Base-by-base conservation (phyloP, 768 basidiomycete genomes). In the Fomitopsis serialis region DNA sequence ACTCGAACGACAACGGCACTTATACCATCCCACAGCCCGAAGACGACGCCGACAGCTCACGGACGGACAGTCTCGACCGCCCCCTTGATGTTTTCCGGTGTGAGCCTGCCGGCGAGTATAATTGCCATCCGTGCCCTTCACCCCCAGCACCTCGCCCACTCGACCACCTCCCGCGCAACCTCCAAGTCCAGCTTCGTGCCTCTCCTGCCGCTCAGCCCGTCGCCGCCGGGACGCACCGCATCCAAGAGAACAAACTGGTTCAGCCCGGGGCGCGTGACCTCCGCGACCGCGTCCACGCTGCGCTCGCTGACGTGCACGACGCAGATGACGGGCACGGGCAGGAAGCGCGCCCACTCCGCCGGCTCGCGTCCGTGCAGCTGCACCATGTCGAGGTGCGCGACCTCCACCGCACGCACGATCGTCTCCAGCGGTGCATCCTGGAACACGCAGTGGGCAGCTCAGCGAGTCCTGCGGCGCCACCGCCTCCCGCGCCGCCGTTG, bases 341-440 rank as follows among this genome's bases (percentile, higher is more conserved):
- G 84, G 60, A 89, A 85, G n/a, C 75, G 74, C 15, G 88, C 81
- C 88, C 87, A 94, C 52, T 87, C 87, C 23, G 78, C 65, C 1
- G 96, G 92, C 67, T 98, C 97, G 22, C 79, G 71, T 12, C 97
- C 97, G 61, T 99, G 97, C 42, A 99, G 74, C 67, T 99, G 97
- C 23, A 99, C 95, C 35, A 90, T 61, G 67, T 98, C 96, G 49
- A 99, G 77, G 51, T 87, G 83, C 4, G 81, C 85, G 32, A 77
- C 77, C 5, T 82, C 76, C 22, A 92, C 78, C 4, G 81, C 75
- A 47, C 80, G 75, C 23, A 93, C 74, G 45, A 99, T 79, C 15
- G 78, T 73, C 6, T 79, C 68, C 1, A 99, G 78, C 1, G 92
- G 70, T 49, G 89, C 80, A 66, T 96, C 79, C 66, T 97, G 94